Conservation (phyloP, 2,329 filamentous ascomycete genomes). For the Colletotrichum somersetense region DNA sequence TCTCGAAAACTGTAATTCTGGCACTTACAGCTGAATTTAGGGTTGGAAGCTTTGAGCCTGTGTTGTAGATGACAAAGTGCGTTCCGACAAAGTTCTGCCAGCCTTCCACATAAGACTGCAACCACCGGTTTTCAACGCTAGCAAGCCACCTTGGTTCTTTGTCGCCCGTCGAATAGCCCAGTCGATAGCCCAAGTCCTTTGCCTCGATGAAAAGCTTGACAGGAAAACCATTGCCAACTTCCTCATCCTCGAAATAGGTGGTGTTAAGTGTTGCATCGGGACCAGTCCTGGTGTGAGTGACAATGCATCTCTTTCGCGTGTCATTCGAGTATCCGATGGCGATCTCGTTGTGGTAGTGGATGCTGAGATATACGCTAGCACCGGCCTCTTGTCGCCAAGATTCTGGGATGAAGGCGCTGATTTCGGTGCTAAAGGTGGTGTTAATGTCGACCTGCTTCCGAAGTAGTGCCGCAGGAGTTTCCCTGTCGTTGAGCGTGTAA, state of each 20-base stretch:
- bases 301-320: constrained; percentile 27
- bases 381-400: constrained; percentile 38
- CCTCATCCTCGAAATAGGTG: constrained; percentile 40
- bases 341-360: constrained; percentile 41
- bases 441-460: constrained; percentile 42
- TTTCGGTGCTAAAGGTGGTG: constrained; percentile 41
- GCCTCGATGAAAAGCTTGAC: constrained; percentile 42
- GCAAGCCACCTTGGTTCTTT: constrained; percentile 36
- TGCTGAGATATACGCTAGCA: constrained; percentile 39
- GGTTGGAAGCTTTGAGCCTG: constrained; percentile 33
- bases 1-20: fast-evolving
- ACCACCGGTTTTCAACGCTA: constrained; percentile 31
- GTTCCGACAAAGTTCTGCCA: constrained; percentile 43
- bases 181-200: constrained; percentile 24
- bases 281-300: constrained; percentile 36
- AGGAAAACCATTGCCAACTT: constrained; percentile 31
- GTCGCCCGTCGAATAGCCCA: constrained; percentile 34
- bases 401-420: constrained; percentile 30
- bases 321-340: constrained; percentile 29
- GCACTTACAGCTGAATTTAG: constrained; percentile 32
- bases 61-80: constrained; percentile 41
- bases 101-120: constrained; percentile 36
- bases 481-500: constrained; percentile 39
- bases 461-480: constrained; percentile 38
- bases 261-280: constrained; percentile 38